Evolutionary conservation across 1,284 basidiomycete genomes (phyloP), one percentile per base, ranked within the genome.

Genomic region (Gomphus bonarii): DNA sequence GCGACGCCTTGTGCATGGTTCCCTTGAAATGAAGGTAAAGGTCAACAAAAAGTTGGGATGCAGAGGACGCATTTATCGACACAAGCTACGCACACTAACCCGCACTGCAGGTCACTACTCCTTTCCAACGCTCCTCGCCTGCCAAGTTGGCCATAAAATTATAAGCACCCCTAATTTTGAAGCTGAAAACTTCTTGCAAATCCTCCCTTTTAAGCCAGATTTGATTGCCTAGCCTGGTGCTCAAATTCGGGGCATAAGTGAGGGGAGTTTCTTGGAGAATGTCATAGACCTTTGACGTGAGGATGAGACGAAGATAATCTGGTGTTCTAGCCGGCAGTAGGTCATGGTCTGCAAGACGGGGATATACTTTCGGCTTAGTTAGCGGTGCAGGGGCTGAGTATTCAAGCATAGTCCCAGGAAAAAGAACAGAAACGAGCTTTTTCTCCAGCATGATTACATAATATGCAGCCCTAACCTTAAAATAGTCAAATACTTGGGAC

Each of bases 1-100:
- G 97, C 97, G 42, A 99, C 97, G 30, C 97, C 97, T 71, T 99
- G 97, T 0, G 97, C 97, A 70, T 99, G 97, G 67, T 99, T 99
- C 20, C 97, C 95, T 91, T 69, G 44, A 58, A 60, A n/a, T 30
- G 55, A 31, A 48, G 53, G 16, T 8, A 14, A 3, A 36, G 49
- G 25, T 28, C 31, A 50, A 7, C 11, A 14, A 50, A 10, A 36
- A 35, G 14, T 36, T 18, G 6, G 43, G 1, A 14, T 53, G 2
- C 22, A 53, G 38, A 48, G 18, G 35, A 18, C 8, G 36, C 38
- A 66, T 61, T 61, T 64, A 35, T 40, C 35, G 30, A 47, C 42
- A 53, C 50, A 56, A 59, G 63, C 18, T 73, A 80, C 74, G 75
- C 76, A 76, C 72, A 85, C 89, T 82, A 72, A 95, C 93, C 94